These are phyloP conservation scores for Spathaspora arborariae DNA, from an alignment of 805 yeast species.

Conservation along the genomic window DNA sequence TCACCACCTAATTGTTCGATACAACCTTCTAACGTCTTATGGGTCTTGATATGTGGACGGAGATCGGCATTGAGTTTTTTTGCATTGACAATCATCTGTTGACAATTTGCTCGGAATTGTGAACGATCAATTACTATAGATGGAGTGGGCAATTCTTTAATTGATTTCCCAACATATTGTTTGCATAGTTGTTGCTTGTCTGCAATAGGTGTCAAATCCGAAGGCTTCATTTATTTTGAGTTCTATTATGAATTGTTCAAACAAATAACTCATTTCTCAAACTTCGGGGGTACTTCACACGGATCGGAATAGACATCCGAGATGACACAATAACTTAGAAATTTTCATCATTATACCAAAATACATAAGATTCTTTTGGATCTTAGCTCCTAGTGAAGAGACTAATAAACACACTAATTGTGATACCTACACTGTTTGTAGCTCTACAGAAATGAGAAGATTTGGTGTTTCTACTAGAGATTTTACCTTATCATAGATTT, in stretches of 20 bases:
- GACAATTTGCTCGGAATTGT: slow-evolving; percentile 42
- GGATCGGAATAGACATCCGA: too few relatives aligned
- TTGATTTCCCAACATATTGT: slow-evolving; percentile 42
- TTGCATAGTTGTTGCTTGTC: slow-evolving; percentile 27
- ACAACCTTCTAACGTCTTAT: slow-evolving; percentile 62
- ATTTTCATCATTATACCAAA: too few relatives aligned
- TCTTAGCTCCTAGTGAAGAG: too few relatives aligned
- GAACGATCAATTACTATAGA: slow-evolving; percentile 46
- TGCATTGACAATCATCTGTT: slow-evolving; percentile 47
- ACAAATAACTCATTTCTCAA: background rate
- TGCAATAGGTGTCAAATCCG: slow-evolving; percentile 30
- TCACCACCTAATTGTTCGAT: slow-evolving; percentile 45
- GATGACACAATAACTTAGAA: too few relatives aligned
- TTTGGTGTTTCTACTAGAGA: too few relatives aligned
- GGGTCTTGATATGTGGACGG: slow-evolving; percentile 75
- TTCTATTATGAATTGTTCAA: background rate
- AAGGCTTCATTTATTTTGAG: background rate
- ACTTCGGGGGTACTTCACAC: too few relatives aligned
- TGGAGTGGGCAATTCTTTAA: slow-evolving; percentile 57
- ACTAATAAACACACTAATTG: too few relatives aligned
- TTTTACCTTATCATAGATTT: too few relatives aligned
- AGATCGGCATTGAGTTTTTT: slow-evolving; percentile 39
- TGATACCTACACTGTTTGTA: too few relatives aligned
- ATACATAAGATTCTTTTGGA: too few relatives aligned
- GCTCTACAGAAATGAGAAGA: too few relatives aligned